phyloP scores from a whole-genome alignment of 257 asterid genomes.

The Rubia yunnanensis region DNA sequence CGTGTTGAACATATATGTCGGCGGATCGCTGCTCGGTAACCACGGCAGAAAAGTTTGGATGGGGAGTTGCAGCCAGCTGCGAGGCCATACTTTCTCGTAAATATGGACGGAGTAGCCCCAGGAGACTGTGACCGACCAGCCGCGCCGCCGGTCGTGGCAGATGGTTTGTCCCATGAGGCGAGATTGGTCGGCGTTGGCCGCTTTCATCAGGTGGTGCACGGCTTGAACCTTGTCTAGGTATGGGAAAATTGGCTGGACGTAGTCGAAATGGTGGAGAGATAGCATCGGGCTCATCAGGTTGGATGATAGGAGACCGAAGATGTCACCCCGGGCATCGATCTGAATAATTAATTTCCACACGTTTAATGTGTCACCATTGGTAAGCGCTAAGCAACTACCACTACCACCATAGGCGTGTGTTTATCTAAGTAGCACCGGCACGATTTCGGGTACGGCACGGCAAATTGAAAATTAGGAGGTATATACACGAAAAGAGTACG shows the following conservation, averaged over 20 bases:
- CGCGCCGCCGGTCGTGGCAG: conserved; percentile 37
- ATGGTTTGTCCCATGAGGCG: conserved; percentile 67
- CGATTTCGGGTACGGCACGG: not conserved
- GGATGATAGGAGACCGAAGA: conserved; percentile 58
- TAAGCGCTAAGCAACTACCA: no score
- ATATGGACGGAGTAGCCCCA: conserved; percentile 77
- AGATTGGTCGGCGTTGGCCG: conserved; percentile 54
- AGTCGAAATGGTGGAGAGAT: conserved; percentile 73
- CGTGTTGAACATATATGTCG: conserved; percentile 57
- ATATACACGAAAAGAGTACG: no score
- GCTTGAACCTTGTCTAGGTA: conserved; percentile 35
- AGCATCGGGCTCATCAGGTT: conserved; percentile 54
- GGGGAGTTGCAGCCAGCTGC: conserved; percentile 47
- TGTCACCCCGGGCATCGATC: conserved; percentile 62
- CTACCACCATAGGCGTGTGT: no score
- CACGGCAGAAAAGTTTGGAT: conserved; percentile 49
- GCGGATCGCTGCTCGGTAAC: conserved; percentile 23
- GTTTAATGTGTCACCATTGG: not conserved
- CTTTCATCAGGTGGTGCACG: conserved; percentile 58
- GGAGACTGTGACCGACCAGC: conserved; percentile 63
- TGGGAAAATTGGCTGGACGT: conserved; percentile 57
- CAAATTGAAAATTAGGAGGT: no score
- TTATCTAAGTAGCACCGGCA: no score
- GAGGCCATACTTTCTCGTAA: conserved; percentile 45
- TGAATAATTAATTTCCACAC: conserved; percentile 1